Evolutionary conservation across 2,329 filamentous ascomycete species (phyloP).

Genomic region (Microcyclospora tardicrescens): DNA sequence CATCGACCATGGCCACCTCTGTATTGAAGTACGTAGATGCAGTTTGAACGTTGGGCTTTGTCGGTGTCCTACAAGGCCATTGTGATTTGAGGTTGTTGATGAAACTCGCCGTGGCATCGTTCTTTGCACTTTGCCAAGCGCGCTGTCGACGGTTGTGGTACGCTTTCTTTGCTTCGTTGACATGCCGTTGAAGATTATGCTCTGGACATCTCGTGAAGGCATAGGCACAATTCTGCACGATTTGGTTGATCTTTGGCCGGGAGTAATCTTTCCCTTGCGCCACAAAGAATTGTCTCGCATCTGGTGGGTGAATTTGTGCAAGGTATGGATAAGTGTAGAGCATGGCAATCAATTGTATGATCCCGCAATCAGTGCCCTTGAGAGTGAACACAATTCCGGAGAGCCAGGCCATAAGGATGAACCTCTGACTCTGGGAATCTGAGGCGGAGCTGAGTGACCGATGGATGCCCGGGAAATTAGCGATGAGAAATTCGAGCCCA

Average conservation of each 20-base stretch:
- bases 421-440: slow-evolving; percentile 2
- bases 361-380: slow-evolving; percentile 24
- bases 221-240: slow-evolving; percentile 22
- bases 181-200: slow-evolving; percentile 10
- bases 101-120: slow-evolving; percentile 1
- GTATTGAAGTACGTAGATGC: slow-evolving; percentile 8
- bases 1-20: slow-evolving; percentile 2
- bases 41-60: neutral
- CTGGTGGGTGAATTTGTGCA: slow-evolving; percentile 26
- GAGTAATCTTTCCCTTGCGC: neutral
- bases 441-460: slow-evolving; percentile 2
- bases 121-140: slow-evolving; percentile 1
- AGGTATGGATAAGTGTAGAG: slow-evolving; percentile 26
- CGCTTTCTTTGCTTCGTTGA: slow-evolving; percentile 22
- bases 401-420: slow-evolving; percentile 12
- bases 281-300: slow-evolving; percentile 21
- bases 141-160: slow-evolving; percentile 2
- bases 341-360: slow-evolving; percentile 30
- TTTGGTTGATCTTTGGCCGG: slow-evolving; percentile 17
- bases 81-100: slow-evolving; percentile 2
- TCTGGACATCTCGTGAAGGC: slow-evolving; percentile 18
- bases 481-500: slow-evolving; percentile 1
- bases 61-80: slow-evolving; percentile 8
- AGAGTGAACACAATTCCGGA: slow-evolving; percentile 31
- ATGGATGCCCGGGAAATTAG: slow-evolving; percentile 5